Percentiles rank a stretch among this genome's conserved stretches.
Evolutionary conservation across 177 flowering plant genomes (phyloP).

Genomic region (Tripterygium wilfordii): DNA sequence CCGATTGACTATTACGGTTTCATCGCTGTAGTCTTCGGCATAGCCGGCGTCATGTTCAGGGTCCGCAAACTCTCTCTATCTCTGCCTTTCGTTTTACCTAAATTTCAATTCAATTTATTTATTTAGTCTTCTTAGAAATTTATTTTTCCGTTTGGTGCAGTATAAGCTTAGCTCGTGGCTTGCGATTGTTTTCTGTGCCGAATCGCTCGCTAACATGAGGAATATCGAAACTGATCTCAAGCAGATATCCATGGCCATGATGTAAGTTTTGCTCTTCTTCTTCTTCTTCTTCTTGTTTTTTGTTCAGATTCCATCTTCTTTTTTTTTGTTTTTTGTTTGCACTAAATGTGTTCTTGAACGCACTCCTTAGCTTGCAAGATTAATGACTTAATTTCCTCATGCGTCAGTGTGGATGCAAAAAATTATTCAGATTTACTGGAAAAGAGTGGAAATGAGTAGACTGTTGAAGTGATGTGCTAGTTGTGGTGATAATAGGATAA

Average conservation of each 20-base stretch:
- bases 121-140: neutral
- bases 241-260: slow-evolving; percentile 91
- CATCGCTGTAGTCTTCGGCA: slow-evolving; percentile 72
- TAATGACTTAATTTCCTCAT: no score
- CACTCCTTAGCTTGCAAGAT: no score
- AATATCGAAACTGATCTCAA: slow-evolving; percentile 85
- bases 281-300: no score
- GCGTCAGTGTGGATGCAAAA: no score
- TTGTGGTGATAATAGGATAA: no score
- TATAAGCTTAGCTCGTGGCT: slow-evolving; percentile 95
- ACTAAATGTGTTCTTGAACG: neutral
- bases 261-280: slow-evolving; percentile 40
- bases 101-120: neutral
- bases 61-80: slow-evolving; percentile 21
- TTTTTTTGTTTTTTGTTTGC: neutral
- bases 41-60: slow-evolving; percentile 85
- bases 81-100: neutral
- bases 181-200: slow-evolving; percentile 86
- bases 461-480: no score
- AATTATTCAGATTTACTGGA: no score
- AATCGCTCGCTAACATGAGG: slow-evolving; percentile 91
- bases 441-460: no score
- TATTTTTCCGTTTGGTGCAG: slow-evolving; percentile 32
- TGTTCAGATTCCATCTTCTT: neutral
- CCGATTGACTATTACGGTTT: slow-evolving; percentile 88